Base-by-base conservation (phyloP, 371 early-diverging fungal genomes). In the Apophysomyces trapeziformis region DNA sequence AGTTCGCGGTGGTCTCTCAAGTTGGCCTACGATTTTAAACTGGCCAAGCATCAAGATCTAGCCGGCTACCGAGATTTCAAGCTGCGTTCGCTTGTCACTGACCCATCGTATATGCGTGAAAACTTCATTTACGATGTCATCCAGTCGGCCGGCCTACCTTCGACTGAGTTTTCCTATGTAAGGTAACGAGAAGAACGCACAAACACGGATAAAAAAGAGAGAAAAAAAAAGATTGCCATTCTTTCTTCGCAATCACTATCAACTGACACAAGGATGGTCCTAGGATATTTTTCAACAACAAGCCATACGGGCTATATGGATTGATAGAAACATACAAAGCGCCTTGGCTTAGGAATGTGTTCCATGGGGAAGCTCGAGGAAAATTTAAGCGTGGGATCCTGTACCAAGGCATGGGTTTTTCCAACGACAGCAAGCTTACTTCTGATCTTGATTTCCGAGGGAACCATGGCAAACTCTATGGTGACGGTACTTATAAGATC, bases 321-420 rank as follows among this genome's bases (percentile, higher is more conserved):
- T 41, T 82, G 5, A 66, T 78, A 9, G 82, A 82, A 38, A 62
- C 63, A 0, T 75, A 70, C 57, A 61, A 77, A 35, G 54, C 74
- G 32, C 72, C 76, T 11, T 82, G 82, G 82, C 35, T 75, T 0
- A 54, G 67, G 13, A 75, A 71, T 5, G 77, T 70, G 4, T 82
- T 82, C 62, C 68, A 65, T n/a, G 66, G 71, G 18, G 77, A 77
- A 39, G 3, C 32, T 26, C 39, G 61, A 11, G 57, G 64, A 13
- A 41, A 66, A 4, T 77, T 73, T 45, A 37, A 75, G 16, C 70
- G 78, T 18, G 82, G 82, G 7, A 47, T 65, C 36, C 41, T 81
- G 14, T 81, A 74, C 35, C 67, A 78, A 71, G 77, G 77, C 35
- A 57, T 60, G 5, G 67, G 63, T 41, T 38, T 37, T 4, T 16